phyloP scores from a whole-genome alignment of 495 filamentous ascomycete genomes.

The Saxophila tyrrhenica region DNA sequence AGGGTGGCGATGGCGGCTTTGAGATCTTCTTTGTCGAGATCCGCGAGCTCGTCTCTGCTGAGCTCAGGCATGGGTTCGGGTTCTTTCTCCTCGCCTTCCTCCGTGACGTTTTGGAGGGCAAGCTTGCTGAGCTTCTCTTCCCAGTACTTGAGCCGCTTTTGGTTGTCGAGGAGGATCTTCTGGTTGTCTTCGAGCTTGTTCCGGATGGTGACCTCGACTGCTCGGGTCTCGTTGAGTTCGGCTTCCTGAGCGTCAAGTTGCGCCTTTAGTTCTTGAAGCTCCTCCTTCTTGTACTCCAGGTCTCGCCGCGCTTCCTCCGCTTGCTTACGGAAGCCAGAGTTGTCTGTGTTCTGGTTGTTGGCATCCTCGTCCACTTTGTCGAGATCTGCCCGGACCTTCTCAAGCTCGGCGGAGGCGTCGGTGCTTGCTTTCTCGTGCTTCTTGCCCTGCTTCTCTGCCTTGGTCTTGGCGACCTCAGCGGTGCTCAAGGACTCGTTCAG shows the following conservation, averaged over 20 bases:
- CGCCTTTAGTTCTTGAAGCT: slow-evolving; percentile 64
- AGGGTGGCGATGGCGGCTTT: slow-evolving; percentile 80
- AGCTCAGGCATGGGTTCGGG: slow-evolving; percentile 15
- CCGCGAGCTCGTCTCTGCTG: slow-evolving; percentile 81
- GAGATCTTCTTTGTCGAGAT: slow-evolving; percentile 78
- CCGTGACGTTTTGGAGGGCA: slow-evolving; percentile 56
- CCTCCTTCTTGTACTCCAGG: slow-evolving; percentile 66
- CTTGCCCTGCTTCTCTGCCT: slow-evolving; percentile 79
- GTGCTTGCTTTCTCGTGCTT: slow-evolving; percentile 76
- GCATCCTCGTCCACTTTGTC: slow-evolving; percentile 67
- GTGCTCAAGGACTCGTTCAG: slow-evolving; percentile 70
- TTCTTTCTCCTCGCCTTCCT: slow-evolving; percentile 31
- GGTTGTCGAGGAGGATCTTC: slow-evolving; percentile 75
- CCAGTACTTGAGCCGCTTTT: slow-evolving; percentile 76
- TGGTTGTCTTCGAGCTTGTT: slow-evolving; percentile 95
- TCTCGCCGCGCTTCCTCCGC: slow-evolving; percentile 77
- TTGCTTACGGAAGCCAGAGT: slow-evolving; percentile 56
- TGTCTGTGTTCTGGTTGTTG: slow-evolving; percentile 59
- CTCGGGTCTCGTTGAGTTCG: slow-evolving; percentile 81
- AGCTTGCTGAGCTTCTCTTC: slow-evolving; percentile 77
- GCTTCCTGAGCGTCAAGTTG: slow-evolving; percentile 79
- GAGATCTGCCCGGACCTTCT: slow-evolving; percentile 55
- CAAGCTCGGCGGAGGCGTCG: slow-evolving; percentile 66
- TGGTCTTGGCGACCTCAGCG: slow-evolving; percentile 73
- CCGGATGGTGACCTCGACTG: slow-evolving; percentile 92